phyloP scores from a whole-genome alignment of 23 red algal genomes.

The Chondrus crispus region DNA sequence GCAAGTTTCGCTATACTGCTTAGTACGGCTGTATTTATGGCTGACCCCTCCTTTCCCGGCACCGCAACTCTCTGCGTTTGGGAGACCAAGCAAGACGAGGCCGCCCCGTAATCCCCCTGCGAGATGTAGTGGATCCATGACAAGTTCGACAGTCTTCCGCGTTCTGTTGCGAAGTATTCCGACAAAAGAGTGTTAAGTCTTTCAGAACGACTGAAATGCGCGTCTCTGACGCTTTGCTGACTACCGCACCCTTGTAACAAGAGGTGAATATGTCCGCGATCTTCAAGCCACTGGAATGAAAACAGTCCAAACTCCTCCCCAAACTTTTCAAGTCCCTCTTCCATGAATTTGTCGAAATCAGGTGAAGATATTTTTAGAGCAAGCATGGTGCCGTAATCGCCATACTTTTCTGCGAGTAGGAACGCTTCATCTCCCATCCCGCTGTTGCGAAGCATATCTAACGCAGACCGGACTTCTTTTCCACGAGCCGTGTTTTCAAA shows the following conservation, averaged over 20 bases:
- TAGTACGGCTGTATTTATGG: constrained; percentile 10
- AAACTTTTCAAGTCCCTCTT: constrained; percentile 23
- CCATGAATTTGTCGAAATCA: constrained; percentile 48
- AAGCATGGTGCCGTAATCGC: constrained; percentile 54
- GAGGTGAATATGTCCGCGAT: constrained; percentile 20
- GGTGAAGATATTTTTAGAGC: background rate
- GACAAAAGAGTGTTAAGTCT: constrained; percentile 14
- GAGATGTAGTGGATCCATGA: constrained; percentile 55
- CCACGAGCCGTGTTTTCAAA: constrained; percentile 19
- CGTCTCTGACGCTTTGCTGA: background rate
- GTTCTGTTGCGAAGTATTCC: constrained; percentile 36
- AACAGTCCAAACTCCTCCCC: constrained; percentile 51
- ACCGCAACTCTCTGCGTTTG: background rate
- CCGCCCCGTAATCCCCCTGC: background rate
- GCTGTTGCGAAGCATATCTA: constrained; percentile 29
- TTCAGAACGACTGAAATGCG: background rate
- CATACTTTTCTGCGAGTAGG: constrained; percentile 43
- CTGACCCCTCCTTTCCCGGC: constrained; percentile 28
- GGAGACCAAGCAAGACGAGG: background rate
- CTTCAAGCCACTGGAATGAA: constrained; percentile 59
- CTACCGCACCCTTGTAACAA: constrained; percentile 28
- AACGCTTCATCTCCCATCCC: constrained; percentile 28
- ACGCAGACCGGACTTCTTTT: background rate
- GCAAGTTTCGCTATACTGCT: constrained; percentile 56
- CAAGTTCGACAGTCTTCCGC: constrained; percentile 21